Percentiles rank a stretch among this genome's conserved stretches.
Conservation (phyloP, 225 moss, liverwort and hornwort species). For the Bryum argenteum region DNA sequence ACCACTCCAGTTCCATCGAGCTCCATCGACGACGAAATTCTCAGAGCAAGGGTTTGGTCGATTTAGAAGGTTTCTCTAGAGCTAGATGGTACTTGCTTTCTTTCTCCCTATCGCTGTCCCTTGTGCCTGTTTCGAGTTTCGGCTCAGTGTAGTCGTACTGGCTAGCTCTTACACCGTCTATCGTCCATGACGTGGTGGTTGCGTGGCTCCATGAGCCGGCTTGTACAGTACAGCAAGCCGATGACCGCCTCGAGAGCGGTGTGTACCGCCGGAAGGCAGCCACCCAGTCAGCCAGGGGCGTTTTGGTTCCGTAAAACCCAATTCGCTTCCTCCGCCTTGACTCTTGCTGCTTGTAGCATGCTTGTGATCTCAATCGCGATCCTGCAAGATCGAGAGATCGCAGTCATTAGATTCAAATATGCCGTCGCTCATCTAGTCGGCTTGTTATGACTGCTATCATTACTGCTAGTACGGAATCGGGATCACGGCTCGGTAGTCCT, state of each 20-base stretch:
- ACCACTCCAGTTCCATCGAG: no score
- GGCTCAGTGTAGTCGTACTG: background rate
- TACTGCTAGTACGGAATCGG: background rate
- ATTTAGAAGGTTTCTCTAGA: background rate
- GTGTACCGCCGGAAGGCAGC: conserved; percentile 6
- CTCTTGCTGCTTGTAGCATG: background rate
- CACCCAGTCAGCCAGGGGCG: background rate
- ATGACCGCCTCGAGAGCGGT: conserved; percentile 29
- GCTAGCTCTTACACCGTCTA: conserved; percentile 2
- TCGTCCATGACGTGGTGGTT: conserved; percentile 19
- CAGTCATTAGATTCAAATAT: background rate
- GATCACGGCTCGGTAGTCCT: background rate
- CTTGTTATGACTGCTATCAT: background rate
- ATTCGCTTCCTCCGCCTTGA: background rate
- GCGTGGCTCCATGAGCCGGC: conserved; percentile 1
- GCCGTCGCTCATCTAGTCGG: background rate
- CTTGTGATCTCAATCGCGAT: background rate
- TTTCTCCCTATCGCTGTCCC: background rate
- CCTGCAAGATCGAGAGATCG: background rate
- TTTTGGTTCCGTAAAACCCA: background rate
- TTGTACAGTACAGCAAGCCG: conserved; percentile 30
- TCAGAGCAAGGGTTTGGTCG: background rate
- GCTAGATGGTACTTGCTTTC: background rate
- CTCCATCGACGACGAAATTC: background rate
- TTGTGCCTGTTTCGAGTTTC: background rate